Base-by-base conservation (phyloP, 2,329 filamentous ascomycete species). In the Talaromyces sp. region DNA sequence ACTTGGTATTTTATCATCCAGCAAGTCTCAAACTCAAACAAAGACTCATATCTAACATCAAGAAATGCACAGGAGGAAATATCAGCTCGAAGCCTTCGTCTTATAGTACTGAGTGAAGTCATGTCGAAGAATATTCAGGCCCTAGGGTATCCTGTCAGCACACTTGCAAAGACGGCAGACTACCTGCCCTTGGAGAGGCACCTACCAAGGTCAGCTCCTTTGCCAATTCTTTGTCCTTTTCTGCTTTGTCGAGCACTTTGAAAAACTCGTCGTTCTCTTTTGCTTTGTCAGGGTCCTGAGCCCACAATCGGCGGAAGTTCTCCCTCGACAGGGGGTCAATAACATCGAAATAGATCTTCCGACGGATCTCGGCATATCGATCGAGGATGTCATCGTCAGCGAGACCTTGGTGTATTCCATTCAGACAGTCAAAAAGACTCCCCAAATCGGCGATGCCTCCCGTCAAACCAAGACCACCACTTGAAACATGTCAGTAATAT, bases 381-480 rank as follows among this genome's bases (percentile, higher is more conserved):
- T 82, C 78, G 7, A 83, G 72, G 47, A 83, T 82, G 4, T 63
- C 68, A 5, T 79, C 76, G 66, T 79, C 76, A 1, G 77, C 76
- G 5, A 74, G 65, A 1, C 75, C 77, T 5, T 75, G 72, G 65
- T 80, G 73, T 19, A 81, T 79, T 1, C 79, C 80, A 8, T 74
- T 72, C 10, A 89, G 79, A 70, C 86, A 88, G 69, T 89, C 86
- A 65, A 82, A 86, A 5, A 89, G 79, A 0, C 85, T 85, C 11
- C 85, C 86, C 2, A 87, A 81, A 68, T 89, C 87, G n/a, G 86
- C 85, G 63, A 89, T 85, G 0, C 87, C 87, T 5, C 86, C 86
- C 0, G 86, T 89, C 59, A 89, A 82, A 1, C 87, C 87, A 17
- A 89, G 77, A 0, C 87, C 87, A 54, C 87, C 87, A 75, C 83